Conservation (phyloP, 2,329 filamentous ascomycete genomes). For the Scedosporium minutisporum region DNA sequence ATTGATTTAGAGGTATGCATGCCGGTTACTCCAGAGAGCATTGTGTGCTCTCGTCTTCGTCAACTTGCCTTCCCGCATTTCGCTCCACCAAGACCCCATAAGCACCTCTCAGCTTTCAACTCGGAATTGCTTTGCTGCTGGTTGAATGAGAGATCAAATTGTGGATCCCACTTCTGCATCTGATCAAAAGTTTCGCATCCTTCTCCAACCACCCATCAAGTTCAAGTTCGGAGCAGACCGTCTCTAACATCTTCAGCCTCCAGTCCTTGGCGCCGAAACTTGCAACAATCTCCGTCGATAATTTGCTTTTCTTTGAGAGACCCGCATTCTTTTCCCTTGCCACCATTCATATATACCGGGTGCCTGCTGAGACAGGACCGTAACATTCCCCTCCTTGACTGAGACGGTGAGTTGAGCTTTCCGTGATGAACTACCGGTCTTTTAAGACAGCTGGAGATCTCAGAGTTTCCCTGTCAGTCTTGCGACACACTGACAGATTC, state of each 20-base stretch:
- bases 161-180: neutral
- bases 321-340: neutral
- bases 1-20: neutral
- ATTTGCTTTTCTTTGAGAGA: neutral
- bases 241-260: neutral
- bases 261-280: neutral
- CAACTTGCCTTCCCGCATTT: too few species aligned
- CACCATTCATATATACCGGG: neutral
- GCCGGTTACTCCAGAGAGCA: too few species aligned
- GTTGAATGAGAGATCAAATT: neutral
- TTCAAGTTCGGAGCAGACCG: neutral
- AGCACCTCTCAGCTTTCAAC: too few species aligned
- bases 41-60: neutral
- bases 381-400: neutral
- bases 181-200: neutral
- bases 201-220: neutral
- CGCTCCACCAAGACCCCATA: too few species aligned
- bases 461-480: neutral
- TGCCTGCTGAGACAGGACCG: neutral
- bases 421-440: neutral
- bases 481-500: neutral
- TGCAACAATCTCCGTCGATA: neutral
- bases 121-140: neutral
- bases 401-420: neutral
- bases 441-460: neutral